Conservation (phyloP, 2,329 filamentous ascomycete species). For the Tolypocladium tropicale region DNA sequence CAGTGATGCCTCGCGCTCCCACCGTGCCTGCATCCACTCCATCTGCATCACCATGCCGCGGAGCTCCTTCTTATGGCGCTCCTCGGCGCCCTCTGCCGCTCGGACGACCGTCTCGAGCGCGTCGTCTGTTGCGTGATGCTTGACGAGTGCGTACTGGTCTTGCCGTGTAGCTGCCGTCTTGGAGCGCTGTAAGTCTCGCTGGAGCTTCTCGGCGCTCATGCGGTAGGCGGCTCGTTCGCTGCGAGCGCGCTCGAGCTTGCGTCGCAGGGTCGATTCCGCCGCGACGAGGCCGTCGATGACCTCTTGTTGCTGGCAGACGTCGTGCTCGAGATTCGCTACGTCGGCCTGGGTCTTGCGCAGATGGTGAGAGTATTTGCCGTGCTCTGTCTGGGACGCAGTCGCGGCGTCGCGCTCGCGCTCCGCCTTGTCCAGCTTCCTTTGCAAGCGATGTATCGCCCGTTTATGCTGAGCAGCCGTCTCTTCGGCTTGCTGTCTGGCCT, state of each 20-base stretch:
- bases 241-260: constrained; percentile 60
- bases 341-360: constrained; percentile 54
- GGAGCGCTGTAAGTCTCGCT: constrained; percentile 38
- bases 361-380: constrained; percentile 45
- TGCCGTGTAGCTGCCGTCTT: constrained; percentile 24
- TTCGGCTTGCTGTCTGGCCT: constrained; percentile 41
- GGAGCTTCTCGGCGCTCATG: constrained; percentile 42
- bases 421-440: constrained; percentile 40
- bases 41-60: constrained; percentile 82
- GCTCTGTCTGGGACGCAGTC: constrained; percentile 24
- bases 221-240: constrained; percentile 52
- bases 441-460: constrained; percentile 30
- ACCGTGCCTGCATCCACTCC: constrained; percentile 76
- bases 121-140: constrained; percentile 30
- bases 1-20: constrained; percentile 70
- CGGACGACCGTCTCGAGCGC: constrained; percentile 50
- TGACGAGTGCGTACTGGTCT: constrained; percentile 11
- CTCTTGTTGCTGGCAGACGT: constrained; percentile 58
- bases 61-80: constrained; percentile 63
- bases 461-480: constrained; percentile 33
- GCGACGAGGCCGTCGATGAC: constrained; percentile 46
- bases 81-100: constrained; percentile 51
- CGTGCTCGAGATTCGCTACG: constrained; percentile 59
- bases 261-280: constrained; percentile 49
- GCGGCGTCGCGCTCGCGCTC: constrained; percentile 33